Percentiles rank a stretch among this genome's conserved stretches.
Conservation (phyloP, 345 rosid genomes). For the Cochlearia excelsa region DNA sequence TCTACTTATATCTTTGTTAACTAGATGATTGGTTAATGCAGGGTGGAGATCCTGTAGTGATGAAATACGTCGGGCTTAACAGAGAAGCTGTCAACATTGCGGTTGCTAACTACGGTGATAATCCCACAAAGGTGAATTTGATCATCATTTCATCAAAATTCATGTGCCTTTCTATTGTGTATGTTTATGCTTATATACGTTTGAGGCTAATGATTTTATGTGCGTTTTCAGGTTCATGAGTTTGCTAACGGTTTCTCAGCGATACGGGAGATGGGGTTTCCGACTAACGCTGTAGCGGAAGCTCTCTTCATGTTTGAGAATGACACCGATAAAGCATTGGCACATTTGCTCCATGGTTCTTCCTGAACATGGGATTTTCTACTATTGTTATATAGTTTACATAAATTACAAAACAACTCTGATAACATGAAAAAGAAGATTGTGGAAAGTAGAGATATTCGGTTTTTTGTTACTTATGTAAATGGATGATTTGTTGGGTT, state of each 20-base stretch:
- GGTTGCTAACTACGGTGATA: slow-evolving; percentile 81
- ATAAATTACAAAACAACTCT: not conserved
- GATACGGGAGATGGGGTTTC: slow-evolving; percentile 82
- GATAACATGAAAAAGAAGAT: not conserved
- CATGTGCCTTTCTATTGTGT: too few relatives aligned
- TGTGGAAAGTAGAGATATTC: slow-evolving; percentile 1
- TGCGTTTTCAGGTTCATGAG: slow-evolving; percentile 52
- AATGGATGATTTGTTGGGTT: slow-evolving; percentile 20
- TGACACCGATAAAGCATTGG: slow-evolving; percentile 72
- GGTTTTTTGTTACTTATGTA: slow-evolving; percentile 10
- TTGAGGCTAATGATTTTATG: too few relatives aligned
- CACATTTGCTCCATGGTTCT: slow-evolving; percentile 51
- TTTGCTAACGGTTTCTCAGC: slow-evolving; percentile 55
- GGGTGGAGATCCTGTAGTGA: slow-evolving; percentile 65
- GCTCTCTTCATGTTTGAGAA: slow-evolving; percentile 64
- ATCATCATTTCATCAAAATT: too few relatives aligned
- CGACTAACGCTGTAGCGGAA: slow-evolving; percentile 58
- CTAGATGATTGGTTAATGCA: slow-evolving; percentile 29
- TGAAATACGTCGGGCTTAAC: slow-evolving; percentile 64
- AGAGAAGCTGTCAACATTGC: slow-evolving; percentile 72
- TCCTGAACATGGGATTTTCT: slow-evolving; percentile 29
- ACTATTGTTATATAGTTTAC: not conserved
- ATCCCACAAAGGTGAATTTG: slow-evolving; percentile 63
- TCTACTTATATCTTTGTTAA: too few relatives aligned
- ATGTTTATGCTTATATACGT: too few relatives aligned